Conservation (phyloP, 2,329 filamentous ascomycete species). For the Sclerotinia sclerotiorum region DNA sequence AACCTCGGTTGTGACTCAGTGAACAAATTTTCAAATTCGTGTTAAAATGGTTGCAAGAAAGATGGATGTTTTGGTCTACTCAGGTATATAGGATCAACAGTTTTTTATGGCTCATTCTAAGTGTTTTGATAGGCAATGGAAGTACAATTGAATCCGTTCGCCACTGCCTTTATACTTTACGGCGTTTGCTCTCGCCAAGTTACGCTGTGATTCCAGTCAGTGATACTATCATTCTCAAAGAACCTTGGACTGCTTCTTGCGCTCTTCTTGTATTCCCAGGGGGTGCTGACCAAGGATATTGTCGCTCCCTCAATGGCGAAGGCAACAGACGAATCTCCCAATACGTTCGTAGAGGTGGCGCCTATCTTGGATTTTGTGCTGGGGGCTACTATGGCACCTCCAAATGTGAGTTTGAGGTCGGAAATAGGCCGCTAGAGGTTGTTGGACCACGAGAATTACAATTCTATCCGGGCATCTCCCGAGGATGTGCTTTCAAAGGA, state of each 20-base stretch:
- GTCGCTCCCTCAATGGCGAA: constrained; percentile 78
- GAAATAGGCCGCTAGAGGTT: constrained; percentile 77
- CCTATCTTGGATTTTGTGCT: constrained; percentile 89
- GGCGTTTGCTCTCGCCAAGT: constrained; percentile 80
- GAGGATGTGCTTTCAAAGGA: constrained; percentile 82
- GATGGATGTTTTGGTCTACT: constrained; percentile 92
- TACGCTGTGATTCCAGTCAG: constrained; percentile 90
- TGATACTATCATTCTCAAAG: constrained; percentile 76
- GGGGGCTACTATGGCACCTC: constrained; percentile 86
- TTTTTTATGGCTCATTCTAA: constrained; percentile 10
- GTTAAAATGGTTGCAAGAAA: constrained; percentile 60
- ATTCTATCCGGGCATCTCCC: constrained; percentile 84
- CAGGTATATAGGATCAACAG: constrained; percentile 55
- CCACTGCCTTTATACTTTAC: constrained; percentile 84
- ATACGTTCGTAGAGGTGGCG: constrained; percentile 81
- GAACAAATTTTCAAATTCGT: background rate
- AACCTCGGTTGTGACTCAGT: constrained; percentile 32
- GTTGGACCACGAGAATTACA: constrained; percentile 79
- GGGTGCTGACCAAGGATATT: constrained; percentile 91
- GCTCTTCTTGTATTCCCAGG: constrained; percentile 89
- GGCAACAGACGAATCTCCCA: constrained; percentile 83
- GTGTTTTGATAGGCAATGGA: constrained; percentile 63
- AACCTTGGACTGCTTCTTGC: constrained; percentile 87
- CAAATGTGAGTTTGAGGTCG: constrained; percentile 88
- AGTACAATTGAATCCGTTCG: constrained; percentile 85